Conservation (phyloP, 805 yeast genomes). For the Nematodospora valgi region DNA sequence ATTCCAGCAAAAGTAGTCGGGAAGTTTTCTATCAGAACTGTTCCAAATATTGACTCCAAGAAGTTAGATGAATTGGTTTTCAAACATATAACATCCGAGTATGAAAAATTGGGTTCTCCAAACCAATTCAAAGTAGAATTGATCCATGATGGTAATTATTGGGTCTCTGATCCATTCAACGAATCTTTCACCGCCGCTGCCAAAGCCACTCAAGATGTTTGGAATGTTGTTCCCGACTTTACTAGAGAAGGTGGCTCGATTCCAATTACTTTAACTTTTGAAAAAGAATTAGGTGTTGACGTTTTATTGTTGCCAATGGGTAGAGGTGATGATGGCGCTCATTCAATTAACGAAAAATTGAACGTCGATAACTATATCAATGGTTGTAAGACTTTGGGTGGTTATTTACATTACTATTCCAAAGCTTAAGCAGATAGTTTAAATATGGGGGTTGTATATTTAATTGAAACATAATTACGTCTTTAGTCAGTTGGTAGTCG, state of each 20-base stretch:
- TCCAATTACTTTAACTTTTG: slow-evolving; percentile 94
- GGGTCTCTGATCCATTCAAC: slow-evolving; percentile 94
- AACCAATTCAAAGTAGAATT: slow-evolving; percentile 70
- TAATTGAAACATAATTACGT: no score
- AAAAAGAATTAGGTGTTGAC: slow-evolving; percentile 77
- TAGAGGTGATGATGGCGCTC: slow-evolving; percentile 99
- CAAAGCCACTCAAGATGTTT: slow-evolving; percentile 89
- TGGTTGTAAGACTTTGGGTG: slow-evolving; percentile 91
- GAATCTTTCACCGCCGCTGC: slow-evolving; percentile 91
- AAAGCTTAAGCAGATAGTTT: slow-evolving; percentile 6
- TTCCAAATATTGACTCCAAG: slow-evolving; percentile 83
- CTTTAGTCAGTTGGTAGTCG: no score
- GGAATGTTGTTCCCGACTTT: slow-evolving; percentile 93
- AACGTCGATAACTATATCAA: slow-evolving; percentile 85
- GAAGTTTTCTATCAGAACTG: slow-evolving; percentile 95
- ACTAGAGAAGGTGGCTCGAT: slow-evolving; percentile 99
- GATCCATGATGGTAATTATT: slow-evolving; percentile 93
- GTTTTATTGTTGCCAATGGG: slow-evolving; percentile 96
- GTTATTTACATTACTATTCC: slow-evolving; percentile 84
- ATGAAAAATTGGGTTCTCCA: slow-evolving; percentile 69
- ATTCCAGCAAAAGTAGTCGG: slow-evolving; percentile 94
- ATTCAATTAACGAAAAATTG: slow-evolving; percentile 93
- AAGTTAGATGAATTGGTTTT: slow-evolving; percentile 77
- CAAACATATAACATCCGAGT: slow-evolving; percentile 63
- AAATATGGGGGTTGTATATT: no score